Evolutionary conservation across 257 asterid species (phyloP).

Genomic region (Solanum medicagineum): DNA sequence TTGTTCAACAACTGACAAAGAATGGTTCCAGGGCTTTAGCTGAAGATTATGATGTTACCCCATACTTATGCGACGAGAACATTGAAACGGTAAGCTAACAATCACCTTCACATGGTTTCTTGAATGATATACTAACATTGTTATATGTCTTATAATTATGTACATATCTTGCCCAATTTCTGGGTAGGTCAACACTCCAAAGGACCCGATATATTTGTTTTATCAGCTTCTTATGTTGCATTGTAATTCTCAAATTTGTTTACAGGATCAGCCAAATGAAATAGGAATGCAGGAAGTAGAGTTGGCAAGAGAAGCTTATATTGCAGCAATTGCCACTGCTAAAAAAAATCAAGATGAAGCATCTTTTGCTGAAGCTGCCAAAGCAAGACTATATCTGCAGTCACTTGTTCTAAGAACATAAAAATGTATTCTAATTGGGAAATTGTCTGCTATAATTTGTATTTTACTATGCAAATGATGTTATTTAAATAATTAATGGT

Average conservation of each 20-base stretch:
- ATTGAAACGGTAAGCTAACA: slow-evolving; percentile 31
- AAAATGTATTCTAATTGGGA: not conserved
- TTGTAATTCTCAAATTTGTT: not conserved
- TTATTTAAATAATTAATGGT: not conserved
- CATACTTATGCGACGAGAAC: slow-evolving; percentile 20
- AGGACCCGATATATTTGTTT: not conserved
- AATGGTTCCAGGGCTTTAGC: slow-evolving; percentile 11
- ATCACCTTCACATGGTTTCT: not conserved
- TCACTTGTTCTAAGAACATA: slow-evolving; percentile 27
- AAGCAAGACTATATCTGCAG: slow-evolving; percentile 62
- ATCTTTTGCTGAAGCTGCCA: slow-evolving; percentile 69
- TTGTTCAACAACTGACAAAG: slow-evolving; percentile 53
- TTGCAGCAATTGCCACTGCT: slow-evolving; percentile 56
- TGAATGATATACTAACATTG: not conserved
- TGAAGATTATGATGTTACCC: slow-evolving; percentile 37
- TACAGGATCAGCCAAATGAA: slow-evolving; percentile 45
- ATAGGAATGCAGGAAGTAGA: slow-evolving; percentile 48
- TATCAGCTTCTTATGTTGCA: not conserved
- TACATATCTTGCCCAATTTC: not conserved
- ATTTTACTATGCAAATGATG: not conserved
- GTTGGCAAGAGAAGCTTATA: slow-evolving; percentile 69
- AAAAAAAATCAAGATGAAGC: slow-evolving; percentile 63
- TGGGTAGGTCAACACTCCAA: not conserved
- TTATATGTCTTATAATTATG: not conserved
- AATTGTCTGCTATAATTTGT: not conserved